Evolutionary conservation across 176 grass and related monocot genomes (phyloP).

Genomic region (Metroxylon sagu): DNA sequence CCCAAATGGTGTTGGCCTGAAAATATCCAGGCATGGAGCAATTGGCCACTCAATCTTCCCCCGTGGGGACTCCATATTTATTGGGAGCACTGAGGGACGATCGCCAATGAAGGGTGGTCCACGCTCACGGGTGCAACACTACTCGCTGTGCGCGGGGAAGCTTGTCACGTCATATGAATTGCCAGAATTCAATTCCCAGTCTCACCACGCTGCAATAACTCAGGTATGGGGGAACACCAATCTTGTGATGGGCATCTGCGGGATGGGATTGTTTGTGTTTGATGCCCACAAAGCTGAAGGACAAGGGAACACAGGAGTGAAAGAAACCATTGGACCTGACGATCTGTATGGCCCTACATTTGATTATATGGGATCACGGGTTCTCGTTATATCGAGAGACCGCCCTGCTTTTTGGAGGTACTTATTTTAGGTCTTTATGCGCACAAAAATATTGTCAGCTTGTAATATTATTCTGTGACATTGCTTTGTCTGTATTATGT

Average conservation of each 20-base stretch:
- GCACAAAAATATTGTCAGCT: too few relatives aligned
- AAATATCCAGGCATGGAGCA: slow-evolving; percentile 63
- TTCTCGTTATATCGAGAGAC: slow-evolving; percentile 87
- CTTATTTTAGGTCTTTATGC: slow-evolving; percentile 32
- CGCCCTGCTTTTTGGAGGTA: slow-evolving; percentile 91
- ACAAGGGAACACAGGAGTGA: slow-evolving; percentile 41
- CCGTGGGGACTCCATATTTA: slow-evolving; percentile 74
- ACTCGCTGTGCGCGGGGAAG: slow-evolving; percentile 71
- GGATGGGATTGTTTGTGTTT: slow-evolving; percentile 77
- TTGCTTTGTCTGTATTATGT: too few relatives aligned
- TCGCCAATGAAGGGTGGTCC: slow-evolving; percentile 58
- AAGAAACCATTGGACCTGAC: slow-evolving; percentile 62
- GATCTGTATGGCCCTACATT: slow-evolving; percentile 81
- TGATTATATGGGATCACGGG: slow-evolving; percentile 75
- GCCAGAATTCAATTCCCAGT: slow-evolving; percentile 57
- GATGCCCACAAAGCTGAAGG: slow-evolving; percentile 50
- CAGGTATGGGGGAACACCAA: slow-evolving; percentile 87
- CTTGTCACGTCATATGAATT: slow-evolving; percentile 70
- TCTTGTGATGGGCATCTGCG: slow-evolving; percentile 69
- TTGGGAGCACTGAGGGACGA: slow-evolving; percentile 78
- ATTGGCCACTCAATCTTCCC: slow-evolving; percentile 70
- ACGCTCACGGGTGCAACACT: slow-evolving; percentile 68
- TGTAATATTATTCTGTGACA: too few relatives aligned
- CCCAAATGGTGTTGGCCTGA: slow-evolving; percentile 67
- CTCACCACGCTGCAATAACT: slow-evolving; percentile 47